Conservation (phyloP, 768 basidiomycete species). For the Pisolithus orientalis region DNA sequence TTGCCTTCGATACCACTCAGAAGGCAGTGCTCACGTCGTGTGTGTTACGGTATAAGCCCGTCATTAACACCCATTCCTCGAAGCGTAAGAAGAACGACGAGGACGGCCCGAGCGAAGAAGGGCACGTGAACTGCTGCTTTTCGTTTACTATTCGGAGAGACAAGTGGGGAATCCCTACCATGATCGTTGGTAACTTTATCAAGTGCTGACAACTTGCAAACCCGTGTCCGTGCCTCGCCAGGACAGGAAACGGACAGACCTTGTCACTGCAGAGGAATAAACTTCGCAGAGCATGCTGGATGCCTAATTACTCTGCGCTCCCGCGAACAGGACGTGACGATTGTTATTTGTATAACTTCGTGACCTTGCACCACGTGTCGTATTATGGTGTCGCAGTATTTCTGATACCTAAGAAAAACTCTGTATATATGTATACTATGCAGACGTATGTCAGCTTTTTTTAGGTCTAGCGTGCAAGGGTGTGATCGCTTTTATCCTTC, state of each 20-base stretch:
- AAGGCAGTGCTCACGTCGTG: conserved; percentile 93
- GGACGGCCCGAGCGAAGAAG: conserved; percentile 49
- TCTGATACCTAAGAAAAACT: neutral
- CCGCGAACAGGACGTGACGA: too few relatives aligned
- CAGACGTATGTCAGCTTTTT: neutral
- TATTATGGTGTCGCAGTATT: neutral
- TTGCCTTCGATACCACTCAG: conserved; percentile 87
- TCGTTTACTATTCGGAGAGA: conserved; percentile 86
- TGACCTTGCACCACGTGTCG: neutral
- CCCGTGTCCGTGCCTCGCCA: too few relatives aligned
- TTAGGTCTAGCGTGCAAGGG: too few relatives aligned
- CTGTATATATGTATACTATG: neutral
- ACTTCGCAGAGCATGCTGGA: too few relatives aligned
- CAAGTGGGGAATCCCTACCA: conserved; percentile 81
- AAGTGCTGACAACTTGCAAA: conserved; percentile 38
- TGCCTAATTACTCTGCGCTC: neutral
- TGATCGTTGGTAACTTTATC: conserved; percentile 90
- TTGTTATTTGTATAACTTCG: neutral
- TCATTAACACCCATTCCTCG: conserved; percentile 36
- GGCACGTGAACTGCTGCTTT: conserved; percentile 81
- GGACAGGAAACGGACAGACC: too few relatives aligned
- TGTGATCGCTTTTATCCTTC: conserved; percentile 4
- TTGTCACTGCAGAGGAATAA: too few relatives aligned
- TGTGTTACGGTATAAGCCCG: conserved; percentile 74
- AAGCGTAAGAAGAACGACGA: conserved; percentile 26